Evolutionary conservation across 2,329 filamentous ascomycete species (phyloP).

Genomic region (Alternaria hordeiaustralica): DNA sequence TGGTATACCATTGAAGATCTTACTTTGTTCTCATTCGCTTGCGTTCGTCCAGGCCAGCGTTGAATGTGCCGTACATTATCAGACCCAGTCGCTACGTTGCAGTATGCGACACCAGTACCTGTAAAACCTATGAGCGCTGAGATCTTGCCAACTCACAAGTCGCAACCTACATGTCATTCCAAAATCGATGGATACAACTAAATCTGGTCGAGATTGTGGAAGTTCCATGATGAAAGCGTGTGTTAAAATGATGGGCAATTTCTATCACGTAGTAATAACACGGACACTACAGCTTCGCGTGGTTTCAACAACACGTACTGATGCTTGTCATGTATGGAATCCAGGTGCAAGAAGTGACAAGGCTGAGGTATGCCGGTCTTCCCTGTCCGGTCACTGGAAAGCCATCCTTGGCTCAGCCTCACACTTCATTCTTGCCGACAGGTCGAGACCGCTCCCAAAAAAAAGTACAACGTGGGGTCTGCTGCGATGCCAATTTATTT

Average conservation of each 20-base stretch:
- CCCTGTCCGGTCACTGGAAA: neutral
- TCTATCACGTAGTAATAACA: no score
- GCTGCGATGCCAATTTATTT: neutral
- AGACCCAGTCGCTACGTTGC: constrained; percentile 41
- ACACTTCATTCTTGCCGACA: neutral
- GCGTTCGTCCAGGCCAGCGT: constrained; percentile 61
- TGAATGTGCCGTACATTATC: constrained; percentile 44
- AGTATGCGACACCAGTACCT: constrained; percentile 47
- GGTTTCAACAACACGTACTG: neutral
- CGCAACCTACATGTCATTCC: neutral
- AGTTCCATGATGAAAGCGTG: neutral
- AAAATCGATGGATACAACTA: neutral
- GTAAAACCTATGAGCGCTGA: neutral
- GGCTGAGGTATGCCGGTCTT: neutral
- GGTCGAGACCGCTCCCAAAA: neutral
- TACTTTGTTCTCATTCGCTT: constrained; percentile 60
- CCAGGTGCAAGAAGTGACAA: no score
- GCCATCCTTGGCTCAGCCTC: neutral
- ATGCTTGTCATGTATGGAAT: accelerated
- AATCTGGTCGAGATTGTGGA: neutral
- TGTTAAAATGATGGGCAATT: neutral
- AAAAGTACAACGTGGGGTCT: neutral
- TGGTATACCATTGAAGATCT: neutral
- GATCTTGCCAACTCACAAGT: accelerated
- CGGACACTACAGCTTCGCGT: accelerated